These are phyloP conservation scores for Geotrichum fermentans DNA, from an alignment of 1,139 yeast species.

Conservation along the genomic window DNA sequence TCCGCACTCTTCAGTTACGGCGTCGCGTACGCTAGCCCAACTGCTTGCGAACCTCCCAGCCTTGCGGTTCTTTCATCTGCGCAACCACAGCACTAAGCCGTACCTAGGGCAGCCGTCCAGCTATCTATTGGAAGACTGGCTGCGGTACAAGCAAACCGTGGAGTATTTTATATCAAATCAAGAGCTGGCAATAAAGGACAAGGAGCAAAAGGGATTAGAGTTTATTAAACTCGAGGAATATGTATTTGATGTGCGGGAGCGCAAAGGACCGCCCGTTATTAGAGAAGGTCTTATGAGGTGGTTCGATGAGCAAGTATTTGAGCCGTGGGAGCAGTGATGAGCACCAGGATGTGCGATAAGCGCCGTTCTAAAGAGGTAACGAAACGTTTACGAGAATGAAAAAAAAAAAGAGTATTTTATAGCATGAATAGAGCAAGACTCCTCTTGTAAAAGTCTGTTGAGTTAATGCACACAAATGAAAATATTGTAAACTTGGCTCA, in stretches of 20 bases:
- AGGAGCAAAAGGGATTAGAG: conserved; percentile 11
- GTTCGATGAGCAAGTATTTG: conserved; percentile 24
- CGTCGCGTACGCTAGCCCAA: conserved; percentile 10
- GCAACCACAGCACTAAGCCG: conserved; percentile 19
- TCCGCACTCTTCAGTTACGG: not conserved
- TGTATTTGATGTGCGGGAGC: conserved; percentile 22
- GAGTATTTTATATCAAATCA: conserved; percentile 20
- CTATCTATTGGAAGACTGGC: conserved; percentile 25
- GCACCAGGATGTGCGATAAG: too few species aligned
- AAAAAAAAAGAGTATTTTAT: too few species aligned
- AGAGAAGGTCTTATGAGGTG: conserved; percentile 25
- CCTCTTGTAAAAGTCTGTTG: too few species aligned
- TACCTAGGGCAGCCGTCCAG: conserved; percentile 26
- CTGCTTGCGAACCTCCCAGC: conserved; percentile 18
- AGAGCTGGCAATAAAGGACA: conserved; percentile 10
- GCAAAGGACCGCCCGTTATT: conserved; percentile 18
- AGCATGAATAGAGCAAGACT: too few species aligned
- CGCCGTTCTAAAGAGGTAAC: too few species aligned
- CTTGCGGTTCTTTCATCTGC: conserved; percentile 23
- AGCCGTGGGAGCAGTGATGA: conserved; percentile 18
- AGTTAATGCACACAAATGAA: too few species aligned
- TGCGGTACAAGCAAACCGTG: conserved; percentile 22
- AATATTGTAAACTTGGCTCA: too few species aligned
- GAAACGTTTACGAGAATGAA: too few species aligned
- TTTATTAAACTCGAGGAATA: conserved; percentile 25